Evolutionary conservation across 805 yeast species (phyloP).

Genomic region (Brettanomyces nanus): DNA sequence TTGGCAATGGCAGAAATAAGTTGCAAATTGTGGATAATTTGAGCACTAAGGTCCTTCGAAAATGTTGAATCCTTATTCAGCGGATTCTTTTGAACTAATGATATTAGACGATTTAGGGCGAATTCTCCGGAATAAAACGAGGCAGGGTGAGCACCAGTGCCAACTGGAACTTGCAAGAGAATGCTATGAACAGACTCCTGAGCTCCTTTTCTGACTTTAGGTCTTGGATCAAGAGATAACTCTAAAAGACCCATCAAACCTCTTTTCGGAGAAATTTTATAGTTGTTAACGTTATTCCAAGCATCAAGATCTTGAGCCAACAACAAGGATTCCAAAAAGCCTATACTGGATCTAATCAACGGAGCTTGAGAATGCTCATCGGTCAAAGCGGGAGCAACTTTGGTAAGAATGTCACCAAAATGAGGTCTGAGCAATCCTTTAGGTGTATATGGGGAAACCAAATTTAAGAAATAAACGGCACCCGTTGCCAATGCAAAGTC

Average conservation of each 20-base stretch:
- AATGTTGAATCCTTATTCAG: constrained; percentile 21
- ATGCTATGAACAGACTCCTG: constrained; percentile 74
- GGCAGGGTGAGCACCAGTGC: constrained; percentile 71
- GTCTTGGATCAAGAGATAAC: constrained; percentile 78
- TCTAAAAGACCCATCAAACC: constrained; percentile 74
- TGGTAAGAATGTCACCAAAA: constrained; percentile 69
- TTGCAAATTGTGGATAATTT: constrained; percentile 70
- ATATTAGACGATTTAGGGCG: constrained; percentile 47
- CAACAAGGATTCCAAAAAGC: constrained; percentile 73
- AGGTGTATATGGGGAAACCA: constrained; percentile 69
- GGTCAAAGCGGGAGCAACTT: constrained; percentile 74
- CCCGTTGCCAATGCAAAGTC: constrained; percentile 65
- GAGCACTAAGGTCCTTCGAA: constrained; percentile 44
- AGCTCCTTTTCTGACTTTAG: constrained; percentile 93
- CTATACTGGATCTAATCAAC: constrained; percentile 72
- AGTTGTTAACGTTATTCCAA: constrained; percentile 55
- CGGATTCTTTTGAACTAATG: constrained; percentile 30
- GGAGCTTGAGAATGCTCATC: constrained; percentile 69
- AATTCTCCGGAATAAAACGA: constrained; percentile 61
- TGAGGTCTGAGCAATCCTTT: constrained; percentile 60
- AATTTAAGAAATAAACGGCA: constrained; percentile 73
- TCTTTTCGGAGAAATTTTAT: constrained; percentile 63
- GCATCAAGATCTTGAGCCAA: constrained; percentile 71
- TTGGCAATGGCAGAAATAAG: constrained; percentile 62
- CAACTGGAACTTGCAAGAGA: constrained; percentile 60